Evolutionary conservation across 305 asterid genomes (phyloP).

Genomic region (Andrographis paniculata): DNA sequence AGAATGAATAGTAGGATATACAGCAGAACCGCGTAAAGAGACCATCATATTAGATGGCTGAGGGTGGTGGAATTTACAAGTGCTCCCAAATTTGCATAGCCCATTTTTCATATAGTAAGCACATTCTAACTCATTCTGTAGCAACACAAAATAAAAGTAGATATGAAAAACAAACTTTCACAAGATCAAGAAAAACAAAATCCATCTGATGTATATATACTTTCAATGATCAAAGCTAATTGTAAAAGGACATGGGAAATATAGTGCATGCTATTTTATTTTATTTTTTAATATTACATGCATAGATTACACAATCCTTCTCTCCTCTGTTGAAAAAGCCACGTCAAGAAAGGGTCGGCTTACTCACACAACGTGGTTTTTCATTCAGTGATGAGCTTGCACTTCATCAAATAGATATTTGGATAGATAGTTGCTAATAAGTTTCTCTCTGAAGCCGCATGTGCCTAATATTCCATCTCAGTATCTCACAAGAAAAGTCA

Average conservation of each 20-base stretch:
- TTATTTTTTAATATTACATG: no score
- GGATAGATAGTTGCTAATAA: conserved; percentile 8
- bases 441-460: conserved; percentile 10
- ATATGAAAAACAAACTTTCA: conserved; percentile 13
- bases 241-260: no score
- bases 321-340: conserved; percentile 3
- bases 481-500: conserved; percentile 9
- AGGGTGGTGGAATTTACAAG: conserved; percentile 96
- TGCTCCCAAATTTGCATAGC: conserved; percentile 88
- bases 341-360: conserved; percentile 1
- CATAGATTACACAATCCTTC: conserved; percentile 6
- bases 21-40: conserved; percentile 79
- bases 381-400: no score
- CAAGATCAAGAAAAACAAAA: conserved; percentile 5
- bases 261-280: no score
- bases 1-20: conserved; percentile 76
- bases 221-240: conserved; percentile 13
- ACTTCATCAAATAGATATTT: no score
- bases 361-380: no score
- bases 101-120: conserved; percentile 90
- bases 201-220: no score
- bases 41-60: conserved; percentile 94
- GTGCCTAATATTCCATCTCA: conserved; percentile 12
- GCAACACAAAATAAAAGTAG: conserved; percentile 17
- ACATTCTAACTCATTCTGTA: conserved; percentile 82